phyloP scores from a whole-genome alignment of 768 basidiomycete species.

The Auriculariales sp. region DNA sequence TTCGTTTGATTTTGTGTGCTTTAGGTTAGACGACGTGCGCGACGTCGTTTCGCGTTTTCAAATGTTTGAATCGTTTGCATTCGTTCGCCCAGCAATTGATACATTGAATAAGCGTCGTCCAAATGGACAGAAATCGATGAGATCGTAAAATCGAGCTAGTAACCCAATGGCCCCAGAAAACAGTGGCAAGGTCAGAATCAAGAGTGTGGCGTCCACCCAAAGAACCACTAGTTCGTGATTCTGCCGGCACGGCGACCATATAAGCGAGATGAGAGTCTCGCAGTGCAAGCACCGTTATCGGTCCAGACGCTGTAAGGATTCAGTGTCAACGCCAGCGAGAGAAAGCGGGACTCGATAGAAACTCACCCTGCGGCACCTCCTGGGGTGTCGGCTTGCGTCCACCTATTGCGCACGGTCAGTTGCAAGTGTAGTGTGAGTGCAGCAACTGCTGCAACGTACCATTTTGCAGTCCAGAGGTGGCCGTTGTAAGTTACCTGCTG shows the following conservation, averaged over 20 bases:
- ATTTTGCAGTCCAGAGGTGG: background rate
- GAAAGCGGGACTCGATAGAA: background rate
- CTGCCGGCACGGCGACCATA: constrained; percentile 1
- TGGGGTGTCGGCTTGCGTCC: constrained; percentile 43
- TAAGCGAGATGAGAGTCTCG: constrained; percentile 6
- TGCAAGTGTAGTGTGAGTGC: constrained; percentile 17
- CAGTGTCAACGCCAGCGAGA: background rate
- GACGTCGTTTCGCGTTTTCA: constrained; percentile 36
- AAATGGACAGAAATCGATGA: background rate
- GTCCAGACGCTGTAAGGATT: constrained; percentile 30
- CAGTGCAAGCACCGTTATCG: constrained; percentile 37
- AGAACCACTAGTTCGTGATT: constrained; percentile 1
- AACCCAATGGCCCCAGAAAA: constrained; percentile 10
- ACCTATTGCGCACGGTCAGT: constrained; percentile 36
- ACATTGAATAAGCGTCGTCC: constrained; percentile 9
- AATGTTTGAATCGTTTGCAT: constrained; percentile 63
- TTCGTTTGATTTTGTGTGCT: constrained; percentile 20
- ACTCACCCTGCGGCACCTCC: constrained; percentile 15
- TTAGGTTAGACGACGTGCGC: constrained; percentile 39
- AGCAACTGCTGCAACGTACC: constrained; percentile 1
- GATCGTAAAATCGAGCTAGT: background rate
- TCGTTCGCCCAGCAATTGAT: constrained; percentile 32
- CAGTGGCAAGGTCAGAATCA: constrained; percentile 8
- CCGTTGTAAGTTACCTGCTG: constrained; percentile 29
- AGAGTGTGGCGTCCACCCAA: background rate